phyloP scores from a whole-genome alignment of 352 stramenopile genomes.

The Lagenidium giganteum region DNA sequence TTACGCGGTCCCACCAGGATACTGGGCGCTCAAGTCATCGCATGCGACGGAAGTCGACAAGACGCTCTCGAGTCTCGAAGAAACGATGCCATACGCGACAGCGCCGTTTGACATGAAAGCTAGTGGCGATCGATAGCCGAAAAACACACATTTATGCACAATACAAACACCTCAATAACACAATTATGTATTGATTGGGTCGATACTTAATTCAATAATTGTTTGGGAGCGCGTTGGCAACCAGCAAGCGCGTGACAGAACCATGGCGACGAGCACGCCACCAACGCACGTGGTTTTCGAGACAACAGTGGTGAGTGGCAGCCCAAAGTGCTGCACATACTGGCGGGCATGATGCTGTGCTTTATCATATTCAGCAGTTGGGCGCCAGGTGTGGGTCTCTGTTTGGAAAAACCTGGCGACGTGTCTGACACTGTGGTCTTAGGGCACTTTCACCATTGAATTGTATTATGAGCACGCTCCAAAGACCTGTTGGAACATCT shows the following conservation, averaged over 20 bases:
- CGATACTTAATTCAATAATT: no score
- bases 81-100: no score
- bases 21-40: slow-evolving; percentile 26
- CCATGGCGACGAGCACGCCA: slow-evolving; percentile 19
- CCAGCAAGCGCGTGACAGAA: slow-evolving; percentile 1
- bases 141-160: no score
- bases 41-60: slow-evolving; percentile 2
- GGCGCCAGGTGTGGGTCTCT: no score
- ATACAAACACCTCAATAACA: no score
- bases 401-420: neutral
- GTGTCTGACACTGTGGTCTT: neutral
- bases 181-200: no score
- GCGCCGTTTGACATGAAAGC: no score
- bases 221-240: slow-evolving; percentile 2
- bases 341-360: neutral
- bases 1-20: slow-evolving; percentile 20
- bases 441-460: slow-evolving; percentile 91
- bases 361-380: no score
- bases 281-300: slow-evolving; percentile 83
- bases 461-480: slow-evolving; percentile 92
- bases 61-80: neutral
- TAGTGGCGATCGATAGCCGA: no score
- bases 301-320: slow-evolving; percentile 59
- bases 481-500: slow-evolving; percentile 91
- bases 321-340: slow-evolving; percentile 6